Evolutionary conservation across 495 filamentous ascomycete genomes (phyloP), one percentile per base, ranked within the genome.

Genomic region (Cenococcum geophilum): DNA sequence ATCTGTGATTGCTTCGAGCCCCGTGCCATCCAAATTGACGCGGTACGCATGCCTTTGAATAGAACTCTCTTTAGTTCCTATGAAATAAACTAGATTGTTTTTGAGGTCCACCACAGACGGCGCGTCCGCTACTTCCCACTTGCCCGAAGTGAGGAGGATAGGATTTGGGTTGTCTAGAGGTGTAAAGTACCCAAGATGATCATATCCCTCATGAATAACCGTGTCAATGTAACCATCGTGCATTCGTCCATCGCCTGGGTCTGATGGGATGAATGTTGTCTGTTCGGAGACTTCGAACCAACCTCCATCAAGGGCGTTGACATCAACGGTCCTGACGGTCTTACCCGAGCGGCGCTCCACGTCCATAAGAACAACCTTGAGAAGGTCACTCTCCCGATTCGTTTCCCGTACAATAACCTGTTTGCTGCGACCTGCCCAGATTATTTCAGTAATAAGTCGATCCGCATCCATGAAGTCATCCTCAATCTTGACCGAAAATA

Each of bases 211-310:
- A 69, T 92, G 77, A 57, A 97, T 88, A 45, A 98, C 77, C 0
- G 89, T 92, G 74, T 98, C 93, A 62, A 98, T 83, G 69, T 98
- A 98, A 4, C 93, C 93, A 71, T 95, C 89, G 21, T 91, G 73
- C 37, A 79, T 77, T 11, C 93, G 85, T 16, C 89, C 89, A 64
- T 89, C 91, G 22, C 73, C 65, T 40, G 88, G 83, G 71, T 96
- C 87, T 2, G 91, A 88, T 8, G 93, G 95, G 56, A 98, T 87
- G 68, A 87, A 96, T 59, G 78, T 82, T 3, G 93, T 97, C 32
- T 85, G 81, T 65, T 97, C 85, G 0, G 91, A 88, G 37, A 96
- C 89, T 73, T 98, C 93, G 64, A 97, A 93, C 93, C 93, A 98
- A 47, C 93, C 93, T 12, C 92, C 92, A 72, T 98, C 93, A 6